Base-by-base conservation (phyloP, 768 basidiomycete species). In the Pisolithus marmoratus region DNA sequence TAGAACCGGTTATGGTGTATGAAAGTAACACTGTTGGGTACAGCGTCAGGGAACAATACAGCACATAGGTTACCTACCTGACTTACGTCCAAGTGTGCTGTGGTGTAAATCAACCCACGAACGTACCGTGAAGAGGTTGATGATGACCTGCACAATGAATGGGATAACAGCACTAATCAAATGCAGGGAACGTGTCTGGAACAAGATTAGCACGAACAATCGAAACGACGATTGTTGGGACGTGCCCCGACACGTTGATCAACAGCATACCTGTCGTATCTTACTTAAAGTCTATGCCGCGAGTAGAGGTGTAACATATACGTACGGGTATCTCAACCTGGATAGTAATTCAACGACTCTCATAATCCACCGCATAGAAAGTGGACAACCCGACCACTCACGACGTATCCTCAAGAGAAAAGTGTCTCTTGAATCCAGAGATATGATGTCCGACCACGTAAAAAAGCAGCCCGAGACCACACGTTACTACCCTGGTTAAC, bases 71-170 rank as follows among this genome's bases (percentile, higher is more conserved):
- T 14, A 5, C 5, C 14, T 12, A 27, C 26, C 20, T 4, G 14
- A 49, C 67, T 46, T 20, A 67, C 66, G 47, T 26, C 67, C 67
- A 26, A 69, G 63, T n/a, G 56, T 47, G 46, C 85, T 74, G 59
- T 84, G 87, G 64, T 96, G 94, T 19, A 89, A 67, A 62, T 95
- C 94, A 91, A 93, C 95, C 78, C 82, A 84, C 1, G 83, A 86
- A 12, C 88, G 80, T 15, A 88, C 70, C 17, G 89, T 84, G n/a
- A 87, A 40, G 17, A 81, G 42, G 54, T 89, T 89, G 60, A 92
- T 73, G 22, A 85, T 53, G 27, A 81, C 72, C 60, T 90, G 83
- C n/a, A 85, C 65, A 37, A 80, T 56, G 3, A 90, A 62, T 0
- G 94, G 94, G 2, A 87, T 73, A 1, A 79, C 77, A 8, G 4